A percentile compares a stretch with the other conserved stretches of the same genome.
These are phyloP conservation scores for Pistacia integerrima DNA, from an alignment of 345 rosid species.

Conservation along the genomic window DNA sequence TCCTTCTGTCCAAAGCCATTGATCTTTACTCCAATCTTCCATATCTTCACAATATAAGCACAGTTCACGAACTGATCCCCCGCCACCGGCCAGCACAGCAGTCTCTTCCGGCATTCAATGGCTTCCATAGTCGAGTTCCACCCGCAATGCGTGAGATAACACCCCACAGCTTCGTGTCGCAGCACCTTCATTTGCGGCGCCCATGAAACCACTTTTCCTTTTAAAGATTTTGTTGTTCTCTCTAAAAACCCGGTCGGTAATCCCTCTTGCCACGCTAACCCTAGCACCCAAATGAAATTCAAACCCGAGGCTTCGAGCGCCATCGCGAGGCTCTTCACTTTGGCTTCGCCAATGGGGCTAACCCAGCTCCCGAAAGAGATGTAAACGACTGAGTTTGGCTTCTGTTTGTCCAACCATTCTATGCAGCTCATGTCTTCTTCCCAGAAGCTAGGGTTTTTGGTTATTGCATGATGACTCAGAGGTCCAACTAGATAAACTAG, in stretches of 20 bases:
- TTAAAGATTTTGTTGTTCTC: slow-evolving; percentile 31
- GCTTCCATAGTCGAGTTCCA: slow-evolving; percentile 91
- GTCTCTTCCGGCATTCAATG: slow-evolving; percentile 39
- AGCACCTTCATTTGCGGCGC: slow-evolving; percentile 69
- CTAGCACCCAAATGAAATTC: slow-evolving; percentile 72
- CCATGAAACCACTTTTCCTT: slow-evolving; percentile 68
- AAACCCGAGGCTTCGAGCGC: slow-evolving; percentile 47
- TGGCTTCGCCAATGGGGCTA: slow-evolving; percentile 63
- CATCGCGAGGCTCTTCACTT: slow-evolving; percentile 47
- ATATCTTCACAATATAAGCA: slow-evolving; percentile 50
- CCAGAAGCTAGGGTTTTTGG: slow-evolving; percentile 58
- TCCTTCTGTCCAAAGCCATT: slow-evolving; percentile 48
- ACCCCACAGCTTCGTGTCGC: slow-evolving; percentile 48
- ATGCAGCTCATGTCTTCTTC: slow-evolving; percentile 64
- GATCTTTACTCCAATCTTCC: slow-evolving; percentile 60
- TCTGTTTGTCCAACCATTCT: slow-evolving; percentile 64
- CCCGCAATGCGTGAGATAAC: slow-evolving; percentile 79
- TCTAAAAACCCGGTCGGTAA: slow-evolving; percentile 51
- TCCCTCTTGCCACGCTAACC: slow-evolving; percentile 54
- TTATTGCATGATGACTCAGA: slow-evolving; percentile 28
- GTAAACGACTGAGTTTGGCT: slow-evolving; percentile 51
- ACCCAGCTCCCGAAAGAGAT: slow-evolving; percentile 92
- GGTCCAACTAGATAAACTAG: slow-evolving; percentile 51
- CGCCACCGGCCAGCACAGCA: slow-evolving; percentile 73
- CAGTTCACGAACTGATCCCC: slow-evolving; percentile 87